Evolutionary conservation across 2,329 filamentous ascomycete species (phyloP).

Genomic region (Scolecobasidium constrictum): DNA sequence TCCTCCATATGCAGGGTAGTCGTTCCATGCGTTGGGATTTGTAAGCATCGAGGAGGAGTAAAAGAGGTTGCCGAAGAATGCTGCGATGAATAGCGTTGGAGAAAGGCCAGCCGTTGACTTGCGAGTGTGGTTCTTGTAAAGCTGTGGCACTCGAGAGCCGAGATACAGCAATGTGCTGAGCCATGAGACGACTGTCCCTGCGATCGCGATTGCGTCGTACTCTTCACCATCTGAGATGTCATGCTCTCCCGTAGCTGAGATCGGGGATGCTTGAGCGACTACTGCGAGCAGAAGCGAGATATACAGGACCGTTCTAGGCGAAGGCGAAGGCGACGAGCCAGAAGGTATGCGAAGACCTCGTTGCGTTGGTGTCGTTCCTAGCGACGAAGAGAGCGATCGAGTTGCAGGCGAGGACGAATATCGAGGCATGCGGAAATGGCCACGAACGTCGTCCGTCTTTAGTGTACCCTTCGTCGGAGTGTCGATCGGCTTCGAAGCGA

Average conservation of each 20-base stretch:
- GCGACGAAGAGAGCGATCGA: not conserved
- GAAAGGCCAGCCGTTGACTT: constrained; percentile 54
- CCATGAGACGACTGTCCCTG: constrained; percentile 45
- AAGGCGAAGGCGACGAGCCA: constrained; percentile 32
- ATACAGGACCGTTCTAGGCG: constrained; percentile 35
- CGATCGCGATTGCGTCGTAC: constrained; percentile 24
- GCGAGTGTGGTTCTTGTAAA: constrained; percentile 53
- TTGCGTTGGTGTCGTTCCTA: constrained; percentile 16
- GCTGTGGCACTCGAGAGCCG: constrained; percentile 50
- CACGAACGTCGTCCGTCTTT: constrained; percentile 1
- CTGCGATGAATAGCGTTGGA: constrained; percentile 52
- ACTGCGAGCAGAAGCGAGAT: constrained; percentile 34
- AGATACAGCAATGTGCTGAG: constrained; percentile 46
- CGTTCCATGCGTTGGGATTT: constrained; percentile 52
- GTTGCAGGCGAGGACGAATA: constrained; percentile 16
- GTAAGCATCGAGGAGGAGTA: constrained; percentile 52
- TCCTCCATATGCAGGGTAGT: constrained; percentile 44
- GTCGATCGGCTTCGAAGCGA: constrained; percentile 5
- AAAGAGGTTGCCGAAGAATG: constrained; percentile 58
- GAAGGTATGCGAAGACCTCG: constrained; percentile 21
- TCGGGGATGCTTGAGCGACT: constrained; percentile 25
- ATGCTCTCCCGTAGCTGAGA: constrained; percentile 9
- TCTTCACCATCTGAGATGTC: constrained; percentile 9
- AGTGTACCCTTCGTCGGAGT: not conserved
- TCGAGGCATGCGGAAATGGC: constrained; percentile 10